These are phyloP conservation scores for Naegleria gruberi DNA, from an alignment of 208 protist species.

Conservation along the genomic window DNA sequence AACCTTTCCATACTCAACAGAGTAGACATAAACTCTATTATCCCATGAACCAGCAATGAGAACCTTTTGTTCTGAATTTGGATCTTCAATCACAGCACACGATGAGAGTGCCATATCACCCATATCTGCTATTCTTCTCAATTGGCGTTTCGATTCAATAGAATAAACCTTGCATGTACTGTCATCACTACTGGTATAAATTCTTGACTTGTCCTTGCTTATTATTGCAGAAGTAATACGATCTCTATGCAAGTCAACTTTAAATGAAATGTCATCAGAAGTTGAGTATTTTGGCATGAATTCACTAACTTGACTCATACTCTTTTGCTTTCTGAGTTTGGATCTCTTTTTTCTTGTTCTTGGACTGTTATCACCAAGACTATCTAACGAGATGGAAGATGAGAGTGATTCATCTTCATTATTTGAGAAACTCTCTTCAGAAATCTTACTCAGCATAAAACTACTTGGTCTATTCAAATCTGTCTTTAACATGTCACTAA, in stretches of 20 bases:
- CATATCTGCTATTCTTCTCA: conserved; percentile 18
- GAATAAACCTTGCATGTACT: neutral
- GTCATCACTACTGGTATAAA: neutral
- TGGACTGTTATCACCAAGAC: neutral
- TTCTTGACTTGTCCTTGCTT: neutral
- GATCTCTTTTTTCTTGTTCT: neutral
- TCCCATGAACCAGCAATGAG: neutral
- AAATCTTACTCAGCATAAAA: neutral
- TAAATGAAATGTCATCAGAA: neutral
- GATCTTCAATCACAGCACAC: neutral
- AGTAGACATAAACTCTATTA: conserved; percentile 7
- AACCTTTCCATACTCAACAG: neutral
- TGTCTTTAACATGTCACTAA: neutral
- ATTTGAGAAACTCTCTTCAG: neutral
- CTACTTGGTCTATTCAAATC: neutral
- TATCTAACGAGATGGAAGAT: neutral
- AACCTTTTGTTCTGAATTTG: neutral
- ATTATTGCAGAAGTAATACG: neutral
- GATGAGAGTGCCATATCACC: conserved; percentile 7
- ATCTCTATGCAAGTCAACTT: neutral
- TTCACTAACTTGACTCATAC: neutral
- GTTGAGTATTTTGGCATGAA: neutral
- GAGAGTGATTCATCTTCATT: neutral
- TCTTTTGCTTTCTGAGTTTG: neutral
- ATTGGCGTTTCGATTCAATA: neutral